Evolutionary conservation across 2,329 filamentous ascomycete genomes (phyloP).

Genomic region (Paraphoma sp.): DNA sequence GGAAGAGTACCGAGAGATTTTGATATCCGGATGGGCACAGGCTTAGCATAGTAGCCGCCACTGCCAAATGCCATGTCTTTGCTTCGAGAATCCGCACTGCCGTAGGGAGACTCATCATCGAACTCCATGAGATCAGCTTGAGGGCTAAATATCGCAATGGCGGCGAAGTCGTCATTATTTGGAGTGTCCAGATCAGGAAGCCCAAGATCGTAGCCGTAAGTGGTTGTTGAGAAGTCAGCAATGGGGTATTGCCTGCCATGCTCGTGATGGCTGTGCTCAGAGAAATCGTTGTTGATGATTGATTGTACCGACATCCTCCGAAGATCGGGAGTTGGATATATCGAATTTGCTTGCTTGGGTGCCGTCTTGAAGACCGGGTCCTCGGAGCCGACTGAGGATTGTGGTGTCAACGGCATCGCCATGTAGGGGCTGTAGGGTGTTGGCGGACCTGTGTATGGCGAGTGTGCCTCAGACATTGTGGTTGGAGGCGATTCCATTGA

Average conservation of each 20-base stretch:
- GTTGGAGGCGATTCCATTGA: conserved; percentile 33
- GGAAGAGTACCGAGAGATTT: conserved; percentile 65
- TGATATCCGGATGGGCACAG: conserved; percentile 69
- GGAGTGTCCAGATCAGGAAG: conserved; percentile 72
- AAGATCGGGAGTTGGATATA: conserved; percentile 51
- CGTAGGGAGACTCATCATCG: conserved; percentile 45
- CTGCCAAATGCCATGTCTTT: conserved; percentile 63
- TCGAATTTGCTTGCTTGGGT: conserved; percentile 24
- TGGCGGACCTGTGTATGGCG: conserved; percentile 47
- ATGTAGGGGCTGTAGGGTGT: conserved; percentile 53
- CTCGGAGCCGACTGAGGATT: conserved; percentile 47
- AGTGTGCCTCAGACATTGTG: conserved; percentile 40
- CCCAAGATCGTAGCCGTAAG: conserved; percentile 76
- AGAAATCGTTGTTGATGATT: conserved; percentile 52
- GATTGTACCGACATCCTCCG: conserved; percentile 69
- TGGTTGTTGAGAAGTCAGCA: conserved; percentile 46
- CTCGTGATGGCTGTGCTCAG: conserved; percentile 43
- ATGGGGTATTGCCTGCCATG: conserved; percentile 45
- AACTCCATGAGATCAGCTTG: conserved; percentile 35
- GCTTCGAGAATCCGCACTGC: conserved; percentile 45
- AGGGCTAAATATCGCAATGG: conserved; percentile 59
- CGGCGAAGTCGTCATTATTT: conserved; percentile 73
- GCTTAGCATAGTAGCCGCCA: conserved; percentile 73
- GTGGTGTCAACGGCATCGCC: conserved; percentile 54
- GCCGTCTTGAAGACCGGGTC: conserved; percentile 29